Percentiles rank a stretch among this genome's conserved stretches.
Evolutionary conservation across 129 eudicot genomes (phyloP).

Genomic region (Saposhnikovia divaricata): DNA sequence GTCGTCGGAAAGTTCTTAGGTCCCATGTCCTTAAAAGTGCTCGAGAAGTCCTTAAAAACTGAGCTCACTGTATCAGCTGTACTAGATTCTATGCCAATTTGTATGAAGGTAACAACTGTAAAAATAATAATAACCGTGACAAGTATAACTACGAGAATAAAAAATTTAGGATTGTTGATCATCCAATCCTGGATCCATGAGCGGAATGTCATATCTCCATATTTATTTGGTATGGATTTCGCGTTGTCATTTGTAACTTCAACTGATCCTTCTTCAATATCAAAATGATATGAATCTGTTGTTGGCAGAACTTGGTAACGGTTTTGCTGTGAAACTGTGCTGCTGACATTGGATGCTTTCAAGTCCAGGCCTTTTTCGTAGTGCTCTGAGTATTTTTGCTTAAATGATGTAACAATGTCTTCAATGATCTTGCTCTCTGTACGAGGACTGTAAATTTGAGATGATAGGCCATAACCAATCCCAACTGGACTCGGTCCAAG

Average conservation of each 20-base stretch:
- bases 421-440: slow-evolving; percentile 4
- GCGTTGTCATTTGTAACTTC: neutral
- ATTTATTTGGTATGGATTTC: neutral
- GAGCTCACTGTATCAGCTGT: neutral
- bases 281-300: neutral
- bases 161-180: neutral
- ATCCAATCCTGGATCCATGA: neutral
- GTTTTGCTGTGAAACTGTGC: neutral
- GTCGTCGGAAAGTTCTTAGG: neutral
- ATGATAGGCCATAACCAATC: too few relatives aligned
- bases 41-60: neutral
- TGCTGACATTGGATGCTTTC: neutral
- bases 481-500: too few relatives aligned
- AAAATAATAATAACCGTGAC: neutral
- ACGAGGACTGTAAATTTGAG: neutral
- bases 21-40: neutral
- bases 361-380: neutral
- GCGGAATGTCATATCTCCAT: neutral
- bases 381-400: neutral
- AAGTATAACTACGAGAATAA: neutral
- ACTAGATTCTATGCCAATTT: neutral
- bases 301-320: neutral
- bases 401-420: neutral
- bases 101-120: neutral
- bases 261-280: neutral